Conservation (phyloP, 192 early-diverging fungal species). For the Backusella westeae region DNA sequence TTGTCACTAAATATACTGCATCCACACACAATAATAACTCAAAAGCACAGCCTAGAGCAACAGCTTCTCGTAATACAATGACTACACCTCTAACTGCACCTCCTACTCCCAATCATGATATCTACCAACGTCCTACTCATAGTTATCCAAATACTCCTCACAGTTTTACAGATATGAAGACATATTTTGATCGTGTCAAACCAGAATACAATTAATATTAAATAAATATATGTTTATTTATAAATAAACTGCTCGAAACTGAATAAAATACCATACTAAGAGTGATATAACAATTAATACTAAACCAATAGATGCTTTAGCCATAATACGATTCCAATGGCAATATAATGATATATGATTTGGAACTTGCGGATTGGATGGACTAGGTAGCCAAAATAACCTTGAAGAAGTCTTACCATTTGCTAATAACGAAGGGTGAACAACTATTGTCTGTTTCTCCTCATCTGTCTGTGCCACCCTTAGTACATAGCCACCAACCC, state of each 20-base stretch:
- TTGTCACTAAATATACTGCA: slow-evolving; percentile 65
- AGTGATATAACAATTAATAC: background rate
- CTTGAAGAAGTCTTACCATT: slow-evolving; percentile 9
- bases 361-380: background rate
- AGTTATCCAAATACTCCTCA: slow-evolving; percentile 1
- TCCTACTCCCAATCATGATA: background rate
- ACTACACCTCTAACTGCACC: background rate
- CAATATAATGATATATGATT: background rate
- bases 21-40: background rate
- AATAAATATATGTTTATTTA: background rate
- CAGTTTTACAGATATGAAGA: background rate
- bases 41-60: background rate
- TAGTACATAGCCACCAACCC: slow-evolving; percentile 10
- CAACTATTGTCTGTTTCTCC: background rate
- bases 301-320: background rate
- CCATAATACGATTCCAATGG: slow-evolving; percentile 4
- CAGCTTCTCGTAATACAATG: background rate
- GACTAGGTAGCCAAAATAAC: slow-evolving; percentile 2
- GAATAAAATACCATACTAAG: slow-evolving; percentile 12
- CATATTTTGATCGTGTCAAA: background rate
- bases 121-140: background rate
- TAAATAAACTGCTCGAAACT: background rate
- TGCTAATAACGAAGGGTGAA: slow-evolving; percentile 20
- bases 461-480: background rate
- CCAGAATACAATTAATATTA: background rate